A percentile compares a stretch with the other conserved stretches of the same genome.
Evolutionary conservation across 2,329 filamentous ascomycete genomes (phyloP).

Genomic region (Ambrosiella beaveri): DNA sequence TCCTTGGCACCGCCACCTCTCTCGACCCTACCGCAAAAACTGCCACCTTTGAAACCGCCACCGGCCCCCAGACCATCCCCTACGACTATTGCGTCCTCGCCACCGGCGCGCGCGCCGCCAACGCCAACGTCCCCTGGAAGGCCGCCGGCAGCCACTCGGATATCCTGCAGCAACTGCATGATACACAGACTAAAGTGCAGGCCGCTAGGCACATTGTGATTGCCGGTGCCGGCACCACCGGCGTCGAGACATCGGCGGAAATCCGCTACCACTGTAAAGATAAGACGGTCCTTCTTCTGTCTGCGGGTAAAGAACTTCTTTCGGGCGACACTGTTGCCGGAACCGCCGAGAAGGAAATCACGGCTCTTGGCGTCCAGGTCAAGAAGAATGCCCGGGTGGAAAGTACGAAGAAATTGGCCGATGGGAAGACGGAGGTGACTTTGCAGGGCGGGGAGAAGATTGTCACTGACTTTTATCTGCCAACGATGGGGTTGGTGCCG

Average conservation of each 20-base stretch:
- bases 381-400: constrained; percentile 26
- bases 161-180: constrained; percentile 23
- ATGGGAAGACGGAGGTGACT: constrained; percentile 31
- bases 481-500: constrained; percentile 36
- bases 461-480: constrained; percentile 37
- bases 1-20: constrained; percentile 30
- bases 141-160: constrained; percentile 29
- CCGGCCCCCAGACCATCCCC: constrained; percentile 19
- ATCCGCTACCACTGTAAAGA: constrained; percentile 33
- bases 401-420: constrained; percentile 19
- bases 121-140: constrained; percentile 34
- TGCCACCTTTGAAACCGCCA: constrained; percentile 19
- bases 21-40: constrained; percentile 25
- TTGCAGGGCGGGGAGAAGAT: constrained; percentile 31
- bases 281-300: constrained; percentile 33
- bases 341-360: constrained; percentile 31
- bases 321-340: constrained; percentile 27
- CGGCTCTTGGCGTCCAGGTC: constrained; percentile 34
- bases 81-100: constrained; percentile 43
- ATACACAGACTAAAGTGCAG: constrained; percentile 24
- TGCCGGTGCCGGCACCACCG: constrained; percentile 39
- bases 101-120: constrained; percentile 31
- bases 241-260: constrained; percentile 38
- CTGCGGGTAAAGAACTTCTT: constrained; percentile 25
- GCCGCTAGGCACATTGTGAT: constrained; percentile 35